A percentile compares a stretch with the other conserved stretches of the same genome.
phyloP scores from a whole-genome alignment of 108 stramenopile species.

The Chaetoceros muelleri region DNA sequence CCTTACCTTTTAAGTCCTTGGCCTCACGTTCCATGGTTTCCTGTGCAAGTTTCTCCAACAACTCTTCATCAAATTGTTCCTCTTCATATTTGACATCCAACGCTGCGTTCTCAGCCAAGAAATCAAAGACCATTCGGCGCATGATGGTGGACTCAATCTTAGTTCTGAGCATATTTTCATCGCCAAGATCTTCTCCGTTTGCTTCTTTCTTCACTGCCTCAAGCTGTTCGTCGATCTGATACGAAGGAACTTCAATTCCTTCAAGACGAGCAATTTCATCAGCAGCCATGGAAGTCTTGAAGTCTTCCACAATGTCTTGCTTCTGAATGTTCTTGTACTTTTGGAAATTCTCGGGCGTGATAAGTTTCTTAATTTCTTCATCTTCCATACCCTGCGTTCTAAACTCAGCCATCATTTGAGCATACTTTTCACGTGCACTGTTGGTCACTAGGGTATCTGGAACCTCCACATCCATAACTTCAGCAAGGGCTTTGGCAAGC shows the following conservation, averaged over 20 bases:
- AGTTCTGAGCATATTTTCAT: constrained; percentile 52
- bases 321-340: constrained; percentile 89
- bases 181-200: constrained; percentile 46
- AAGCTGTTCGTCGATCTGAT: constrained; percentile 80
- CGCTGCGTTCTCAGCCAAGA: constrained; percentile 65
- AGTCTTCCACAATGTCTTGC: constrained; percentile 63
- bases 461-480: constrained; percentile 66
- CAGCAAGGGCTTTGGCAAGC: constrained; percentile 57
- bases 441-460: constrained; percentile 88
- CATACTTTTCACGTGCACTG: constrained; percentile 89
- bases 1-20: constrained; percentile 3
- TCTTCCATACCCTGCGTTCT: constrained; percentile 79
- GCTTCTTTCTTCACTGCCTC: constrained; percentile 58
- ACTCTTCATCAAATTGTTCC: constrained; percentile 55
- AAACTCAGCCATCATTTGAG: constrained; percentile 93
- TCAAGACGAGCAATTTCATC: constrained; percentile 79
- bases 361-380: constrained; percentile 85
- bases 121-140: constrained; percentile 68
- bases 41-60: constrained; percentile 71
- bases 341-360: constrained; percentile 83
- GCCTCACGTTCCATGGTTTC: constrained; percentile 59
- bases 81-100: constrained; percentile 67
- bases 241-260: constrained; percentile 62
- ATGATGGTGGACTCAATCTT: constrained; percentile 73
- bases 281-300: constrained; percentile 75